Evolutionary conservation across 345 rosid species (phyloP), one percentile per base, ranked within the genome.

Genomic region (Physaria fendleri): DNA sequence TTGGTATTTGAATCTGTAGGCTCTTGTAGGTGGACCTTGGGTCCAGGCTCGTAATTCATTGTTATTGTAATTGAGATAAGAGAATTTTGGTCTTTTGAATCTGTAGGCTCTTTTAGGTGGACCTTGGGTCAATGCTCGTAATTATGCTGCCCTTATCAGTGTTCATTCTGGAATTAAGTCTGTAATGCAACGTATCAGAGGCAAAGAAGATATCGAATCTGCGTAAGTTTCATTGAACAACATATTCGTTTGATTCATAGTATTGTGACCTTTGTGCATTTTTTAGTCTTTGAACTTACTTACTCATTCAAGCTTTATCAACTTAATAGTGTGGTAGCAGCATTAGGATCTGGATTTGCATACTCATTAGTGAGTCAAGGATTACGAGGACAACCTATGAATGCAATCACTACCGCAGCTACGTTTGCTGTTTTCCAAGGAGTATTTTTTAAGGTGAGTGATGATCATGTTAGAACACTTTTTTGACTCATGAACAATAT

Each of bases 141-240:
- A 92, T 56, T 88, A 88, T 50, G 96, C 96, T 25, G 87, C 88
- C 0, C 82, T 92, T 76, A 85, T 96, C 0, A 88, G 98, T 62
- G 91, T 85, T 2, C 88, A 88, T 78, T 87, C 98, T 2, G 98
- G 96, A 42, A 81, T 92, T 56, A 73, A 95, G 4, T 80, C 79
- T 39, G 79, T 88, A 4, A 82, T 92, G 96, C 85, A 79, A 73
- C 79, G 96, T 52, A 48, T 92, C 71, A 71, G 96, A 82, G 98
- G 96, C 68, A 92, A 88, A 77, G 95, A 88, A 61, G 98, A 92
- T 78, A 80, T 92, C 42, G 88, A 88, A 46, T 82, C 96, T 55
- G 74, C 74, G 74, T 70, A 62, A 63, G 74, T 63, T 51, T 62
- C 23, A 8, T 13, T 37, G 41, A 14, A 37, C 41, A 37, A 37